Percentiles rank a stretch among this genome's conserved stretches.
phyloP scores from a whole-genome alignment of 106 monocot species.

The Dendrobium chrysotoxum region DNA sequence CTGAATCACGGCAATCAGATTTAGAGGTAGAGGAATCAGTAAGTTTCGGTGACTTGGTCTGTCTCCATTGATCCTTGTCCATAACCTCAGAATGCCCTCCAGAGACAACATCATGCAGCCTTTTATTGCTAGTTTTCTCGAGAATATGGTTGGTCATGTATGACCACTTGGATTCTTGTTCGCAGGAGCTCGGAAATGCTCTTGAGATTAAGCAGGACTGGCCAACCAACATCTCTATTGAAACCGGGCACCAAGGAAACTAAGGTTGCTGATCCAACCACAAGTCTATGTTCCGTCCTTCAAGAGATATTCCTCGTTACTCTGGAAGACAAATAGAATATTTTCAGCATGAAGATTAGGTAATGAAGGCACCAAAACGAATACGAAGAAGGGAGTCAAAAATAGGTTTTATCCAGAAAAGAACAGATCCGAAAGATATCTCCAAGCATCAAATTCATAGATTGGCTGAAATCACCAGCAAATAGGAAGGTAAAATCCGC shows the following conservation, averaged over 20 bases:
- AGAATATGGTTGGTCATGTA: conserved; percentile 55
- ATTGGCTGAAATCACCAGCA: background rate
- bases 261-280: background rate
- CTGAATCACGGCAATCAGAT: conserved; percentile 7
- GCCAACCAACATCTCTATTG: conserved; percentile 52
- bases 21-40: background rate
- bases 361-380: background rate
- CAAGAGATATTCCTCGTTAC: background rate
- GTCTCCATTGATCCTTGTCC: background rate
- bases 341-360: background rate
- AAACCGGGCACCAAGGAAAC: background rate
- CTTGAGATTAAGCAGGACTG: conserved; percentile 65
- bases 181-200: conserved; percentile 50
- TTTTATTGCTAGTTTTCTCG: conserved; percentile 40
- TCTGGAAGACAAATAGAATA: background rate
- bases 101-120: conserved; percentile 10
- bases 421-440: background rate
- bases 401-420: background rate
- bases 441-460: background rate
- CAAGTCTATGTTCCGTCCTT: background rate
- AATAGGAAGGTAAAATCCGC: background rate
- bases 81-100: background rate
- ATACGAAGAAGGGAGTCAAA: background rate
- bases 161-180: conserved; percentile 58
- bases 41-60: background rate